Base-by-base conservation (phyloP, 768 basidiomycete genomes). In the Udeniomyces megalosporus region DNA sequence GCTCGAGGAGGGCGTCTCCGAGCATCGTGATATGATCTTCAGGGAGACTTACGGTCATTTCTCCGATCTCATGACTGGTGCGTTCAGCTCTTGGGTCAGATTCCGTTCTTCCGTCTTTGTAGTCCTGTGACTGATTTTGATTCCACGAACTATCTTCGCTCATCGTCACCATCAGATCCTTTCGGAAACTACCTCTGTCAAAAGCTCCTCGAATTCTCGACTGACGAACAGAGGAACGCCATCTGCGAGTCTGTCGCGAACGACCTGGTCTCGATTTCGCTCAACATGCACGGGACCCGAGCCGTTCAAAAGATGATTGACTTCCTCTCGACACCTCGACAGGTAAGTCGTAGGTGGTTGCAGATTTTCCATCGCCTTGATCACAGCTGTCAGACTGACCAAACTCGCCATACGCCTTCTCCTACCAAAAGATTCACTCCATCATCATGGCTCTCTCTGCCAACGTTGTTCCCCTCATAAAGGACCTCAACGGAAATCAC, bases 291-390 rank as follows among this genome's bases (percentile, higher is more conserved):
- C 75, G 95, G 95, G 34, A 99, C 95, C 34, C 84, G 95, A 65
- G 95, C 95, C 29, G 95, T 97, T 62, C 95, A 99, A 78, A 97
- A 97, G 78, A 97, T 97, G 93, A 95, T 99, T 66, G 95, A 99
- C 74, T 97, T 95, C 78, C 76, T 99, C 71, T 93, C 92, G 24
- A 90, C 88, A 58, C 84, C 88, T 69, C 79, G 95, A 71, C 89
- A 91, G 86, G 88, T 78, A 77, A 80, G 84, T 81, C 66, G 20
- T 29, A 17, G 22, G 7, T 35, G n/a, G 38, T 42, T 42, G 38
- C 8, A 42, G 38, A 42, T 42, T 64, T 52, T 53, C 26, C 29
- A 24, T n/a, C 61, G 17, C 11, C 35, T 20, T 38, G 15, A 20
- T 45, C 38, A 8, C 35, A 29, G 42, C 4, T 26, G 24, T 50